A percentile compares a stretch with the other conserved stretches of the same genome.
These are phyloP conservation scores for Malassezia restricta DNA, from an alignment of 1,284 basidiomycete species.

Conservation along the genomic window DNA sequence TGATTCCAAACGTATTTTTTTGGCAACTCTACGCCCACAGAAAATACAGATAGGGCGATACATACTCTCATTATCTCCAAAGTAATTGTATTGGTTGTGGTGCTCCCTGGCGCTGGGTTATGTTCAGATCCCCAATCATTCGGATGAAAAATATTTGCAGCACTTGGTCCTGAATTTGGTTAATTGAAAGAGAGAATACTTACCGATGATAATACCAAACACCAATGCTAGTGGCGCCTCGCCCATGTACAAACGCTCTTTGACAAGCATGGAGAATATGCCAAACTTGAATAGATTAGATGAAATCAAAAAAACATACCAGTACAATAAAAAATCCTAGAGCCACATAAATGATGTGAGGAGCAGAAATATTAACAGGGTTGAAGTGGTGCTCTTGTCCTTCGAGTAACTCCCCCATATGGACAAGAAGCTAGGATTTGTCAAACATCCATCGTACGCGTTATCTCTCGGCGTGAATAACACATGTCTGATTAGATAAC, in stretches of 20 bases:
- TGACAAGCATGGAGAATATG: slow-evolving; percentile 83
- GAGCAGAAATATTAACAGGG: slow-evolving; percentile 39
- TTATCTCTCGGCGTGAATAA: too few species aligned
- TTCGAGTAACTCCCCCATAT: slow-evolving; percentile 8
- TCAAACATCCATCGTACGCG: not conserved
- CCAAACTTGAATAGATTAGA: slow-evolving; percentile 57
- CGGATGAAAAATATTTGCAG: slow-evolving; percentile 73
- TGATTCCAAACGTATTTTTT: slow-evolving; percentile 67
- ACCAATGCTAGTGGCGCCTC: slow-evolving; percentile 92
- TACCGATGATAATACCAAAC: slow-evolving; percentile 74
- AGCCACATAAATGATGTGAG: slow-evolving; percentile 41
- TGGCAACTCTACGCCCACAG: slow-evolving; percentile 65
- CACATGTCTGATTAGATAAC: too few species aligned
- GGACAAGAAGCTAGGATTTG: not conserved
- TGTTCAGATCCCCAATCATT: slow-evolving; percentile 60
- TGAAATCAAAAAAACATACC: slow-evolving; percentile 6
- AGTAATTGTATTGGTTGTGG: slow-evolving; percentile 56
- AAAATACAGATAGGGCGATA: slow-evolving; percentile 92
- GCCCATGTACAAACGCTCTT: slow-evolving; percentile 86
- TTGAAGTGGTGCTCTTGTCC: slow-evolving; percentile 22
- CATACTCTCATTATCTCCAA: slow-evolving; percentile 85
- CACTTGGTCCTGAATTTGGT: slow-evolving; percentile 55
- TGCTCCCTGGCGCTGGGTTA: slow-evolving; percentile 51
- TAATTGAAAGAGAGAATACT: not conserved
- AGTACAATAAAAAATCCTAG: slow-evolving; percentile 39